Evolutionary conservation across 2,329 filamentous ascomycete species (phyloP), one percentile per base, ranked within the genome.

Genomic region (Botrytis squamosa): DNA sequence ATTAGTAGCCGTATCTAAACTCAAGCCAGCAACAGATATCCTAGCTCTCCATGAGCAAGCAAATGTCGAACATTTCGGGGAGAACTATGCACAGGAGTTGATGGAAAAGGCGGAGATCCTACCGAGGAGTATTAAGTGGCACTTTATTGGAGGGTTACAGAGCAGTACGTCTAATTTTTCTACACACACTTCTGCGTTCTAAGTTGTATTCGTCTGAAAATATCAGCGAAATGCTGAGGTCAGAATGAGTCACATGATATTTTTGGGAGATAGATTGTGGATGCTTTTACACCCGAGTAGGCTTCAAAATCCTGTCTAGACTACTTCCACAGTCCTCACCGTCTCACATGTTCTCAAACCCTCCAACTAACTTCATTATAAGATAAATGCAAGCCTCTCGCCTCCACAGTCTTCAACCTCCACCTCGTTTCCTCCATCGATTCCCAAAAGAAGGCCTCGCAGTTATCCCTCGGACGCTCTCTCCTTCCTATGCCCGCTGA

Each of bases 141-240:
- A 99, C 83, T 98, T 98, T 83, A 99, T 98, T 81, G 96, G 96
- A 57, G 94, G 93, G 0, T 84, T 99, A 57, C 96, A 99, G 83
- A 95, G 93, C 22, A 85, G 88, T 89, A 82, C 76, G 83, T 79
- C 44, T 65, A 76, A n/a, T 70, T 72, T 59, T 59, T 42, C 40
- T 63, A 29, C 9, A 1, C 52, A 57, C 29, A 6, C n/a, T 64
- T 42, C 4, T 42, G 40, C 16, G 40, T 5, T 16, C 40, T 42
- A 40, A 33, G n/a, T 20, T 10, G 6, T 38, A 25, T 25, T 40
- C 46, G 46, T 10, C 18, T 38, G 25, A 20, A 18, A 29, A 29
- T 9, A 4, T 9, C 16, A 33, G 9, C 14, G 25, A 20, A 25
- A 20, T 42, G 4, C 52, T 55, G 25, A 57, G 65, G 25, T 55